Evolutionary conservation across 352 stramenopile genomes (phyloP).

Genomic region (Globisporangium okanoganense): DNA sequence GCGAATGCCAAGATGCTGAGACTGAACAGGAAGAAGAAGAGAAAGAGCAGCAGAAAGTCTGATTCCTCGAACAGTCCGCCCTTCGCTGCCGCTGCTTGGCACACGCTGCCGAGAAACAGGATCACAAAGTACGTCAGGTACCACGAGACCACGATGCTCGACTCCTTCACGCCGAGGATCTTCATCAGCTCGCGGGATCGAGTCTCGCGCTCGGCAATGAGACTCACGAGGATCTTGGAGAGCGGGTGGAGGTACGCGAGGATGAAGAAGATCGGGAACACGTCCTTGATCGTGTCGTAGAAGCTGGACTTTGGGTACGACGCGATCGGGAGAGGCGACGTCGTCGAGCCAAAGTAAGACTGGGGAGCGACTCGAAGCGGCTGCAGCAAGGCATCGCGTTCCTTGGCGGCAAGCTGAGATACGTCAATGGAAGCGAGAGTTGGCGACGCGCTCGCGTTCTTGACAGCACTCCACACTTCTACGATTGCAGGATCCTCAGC

Average conservation of each 20-base stretch:
- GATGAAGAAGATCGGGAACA: slow-evolving; percentile 86
- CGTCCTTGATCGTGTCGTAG: slow-evolving; percentile 46
- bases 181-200: slow-evolving; percentile 88
- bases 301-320: slow-evolving; percentile 44
- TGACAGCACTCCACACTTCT: not conserved
- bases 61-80: slow-evolving; percentile 38
- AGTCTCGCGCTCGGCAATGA: slow-evolving; percentile 91
- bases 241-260: slow-evolving; percentile 87
- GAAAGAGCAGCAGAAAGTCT: slow-evolving; percentile 14
- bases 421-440: not conserved
- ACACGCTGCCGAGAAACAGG: slow-evolving; percentile 54
- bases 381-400: slow-evolving; percentile 17
- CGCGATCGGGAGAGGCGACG: slow-evolving; percentile 39
- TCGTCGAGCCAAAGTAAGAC: slow-evolving; percentile 26
- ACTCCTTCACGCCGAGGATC: slow-evolving; percentile 85
- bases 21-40: slow-evolving; percentile 70
- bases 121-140: slow-evolving; percentile 87
- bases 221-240: slow-evolving; percentile 68
- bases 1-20: slow-evolving; percentile 44
- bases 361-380: slow-evolving; percentile 42
- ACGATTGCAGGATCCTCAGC: slow-evolving; percentile 16
- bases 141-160: slow-evolving; percentile 60
- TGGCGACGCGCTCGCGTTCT: not conserved
- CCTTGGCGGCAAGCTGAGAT: not conserved
- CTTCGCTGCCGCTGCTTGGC: slow-evolving; percentile 42